These are phyloP conservation scores for Acanthamoeba sp. DNA, from an alignment of 208 protist species.

Conservation along the genomic window DNA sequence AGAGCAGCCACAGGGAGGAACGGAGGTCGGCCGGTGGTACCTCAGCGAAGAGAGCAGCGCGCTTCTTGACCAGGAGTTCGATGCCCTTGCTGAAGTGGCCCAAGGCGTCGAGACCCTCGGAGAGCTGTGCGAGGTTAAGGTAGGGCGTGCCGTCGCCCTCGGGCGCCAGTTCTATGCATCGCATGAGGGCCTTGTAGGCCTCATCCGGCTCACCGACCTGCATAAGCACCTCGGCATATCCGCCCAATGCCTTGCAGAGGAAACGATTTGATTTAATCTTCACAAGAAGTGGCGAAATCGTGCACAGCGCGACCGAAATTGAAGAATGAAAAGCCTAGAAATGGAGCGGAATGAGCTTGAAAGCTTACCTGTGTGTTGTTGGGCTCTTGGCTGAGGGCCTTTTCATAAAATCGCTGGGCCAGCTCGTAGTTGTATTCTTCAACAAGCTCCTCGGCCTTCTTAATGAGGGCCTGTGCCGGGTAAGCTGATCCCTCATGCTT, in stretches of 20 bases:
- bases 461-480: constrained; percentile 18
- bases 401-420: constrained; percentile 41
- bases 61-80: constrained; percentile 30
- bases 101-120: constrained; percentile 25
- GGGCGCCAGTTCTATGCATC: constrained; percentile 14
- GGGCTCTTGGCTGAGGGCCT: constrained; percentile 17
- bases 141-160: constrained; percentile 44
- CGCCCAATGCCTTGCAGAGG: constrained; percentile 22
- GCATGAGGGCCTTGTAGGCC: background rate
- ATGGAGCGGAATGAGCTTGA: background rate
- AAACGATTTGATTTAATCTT: background rate
- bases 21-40: background rate
- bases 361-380: constrained; percentile 23
- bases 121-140: constrained; percentile 43
- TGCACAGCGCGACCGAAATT: background rate
- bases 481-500: background rate
- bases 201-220: background rate
- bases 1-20: too few species aligned
- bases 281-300: background rate
- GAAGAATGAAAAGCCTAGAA: background rate
- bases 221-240: constrained; percentile 1
- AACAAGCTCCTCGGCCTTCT: constrained; percentile 57
- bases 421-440: constrained; percentile 51
- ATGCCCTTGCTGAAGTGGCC: constrained; percentile 26
- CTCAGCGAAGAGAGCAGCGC: constrained; percentile 22